phyloP scores from a whole-genome alignment of 805 yeast genomes.

The Lachancea quebecensis region DNA sequence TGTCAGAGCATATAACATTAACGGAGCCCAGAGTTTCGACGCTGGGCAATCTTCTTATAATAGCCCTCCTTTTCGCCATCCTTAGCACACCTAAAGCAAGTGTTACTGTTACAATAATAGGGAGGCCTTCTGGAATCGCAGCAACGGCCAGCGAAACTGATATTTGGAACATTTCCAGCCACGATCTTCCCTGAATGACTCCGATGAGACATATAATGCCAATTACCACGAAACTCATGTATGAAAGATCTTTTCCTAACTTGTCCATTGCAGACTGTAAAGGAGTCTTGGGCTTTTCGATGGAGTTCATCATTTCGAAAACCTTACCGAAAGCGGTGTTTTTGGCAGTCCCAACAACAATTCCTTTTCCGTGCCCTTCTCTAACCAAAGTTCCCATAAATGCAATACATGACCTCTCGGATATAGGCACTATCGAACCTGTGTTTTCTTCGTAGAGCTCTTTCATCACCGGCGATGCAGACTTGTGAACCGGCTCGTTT shows the following conservation, averaged over 20 bases:
- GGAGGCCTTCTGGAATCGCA: conserved; percentile 98
- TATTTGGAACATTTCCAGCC: conserved; percentile 97
- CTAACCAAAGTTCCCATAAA: conserved; percentile 97
- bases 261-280: conserved; percentile 93
- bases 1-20: conserved; percentile 87
- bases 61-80: conserved; percentile 93
- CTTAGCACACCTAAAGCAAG: conserved; percentile 91
- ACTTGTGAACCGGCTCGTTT: conserved; percentile 76
- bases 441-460: conserved; percentile 25
- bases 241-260: conserved; percentile 82
- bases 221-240: conserved; percentile 78
- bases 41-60: conserved; percentile 87
- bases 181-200: conserved; percentile 80
- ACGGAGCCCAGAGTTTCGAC: conserved; percentile 95
- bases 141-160: conserved; percentile 98
- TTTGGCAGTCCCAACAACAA: conserved; percentile 84
- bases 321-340: conserved; percentile 93
- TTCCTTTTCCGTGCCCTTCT: conserved; percentile 91
- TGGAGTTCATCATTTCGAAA: conserved; percentile 89
- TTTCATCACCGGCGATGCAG: conserved; percentile 37
- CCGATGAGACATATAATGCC: conserved; percentile 91
- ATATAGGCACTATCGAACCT: conserved; percentile 42
- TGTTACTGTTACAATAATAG: conserved; percentile 96
- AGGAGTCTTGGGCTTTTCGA: conserved; percentile 97
- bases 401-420: conserved; percentile 72